Conservation (phyloP, 345 rosid species). For the Luvunga scandens region DNA sequence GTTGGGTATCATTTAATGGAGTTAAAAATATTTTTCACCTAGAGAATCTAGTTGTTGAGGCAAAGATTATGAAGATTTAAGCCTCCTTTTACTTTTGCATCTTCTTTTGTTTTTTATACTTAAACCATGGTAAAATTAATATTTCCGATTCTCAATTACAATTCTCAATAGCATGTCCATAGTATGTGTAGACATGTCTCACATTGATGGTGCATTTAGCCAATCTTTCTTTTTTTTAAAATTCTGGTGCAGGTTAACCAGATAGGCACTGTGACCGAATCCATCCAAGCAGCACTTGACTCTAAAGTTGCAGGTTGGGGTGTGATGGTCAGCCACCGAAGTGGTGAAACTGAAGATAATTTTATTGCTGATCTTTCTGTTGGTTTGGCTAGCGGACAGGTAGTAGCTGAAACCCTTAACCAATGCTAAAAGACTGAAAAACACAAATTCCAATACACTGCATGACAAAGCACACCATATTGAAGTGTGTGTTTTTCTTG, state of each 20-base stretch:
- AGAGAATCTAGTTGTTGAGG: neutral
- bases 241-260: constrained; percentile 75
- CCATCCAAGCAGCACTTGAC: constrained; percentile 92
- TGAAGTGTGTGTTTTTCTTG: too few species aligned
- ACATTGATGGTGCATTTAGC: neutral
- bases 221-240: neutral
- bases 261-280: constrained; percentile 94
- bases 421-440: neutral
- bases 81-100: neutral
- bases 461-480: too few species aligned
- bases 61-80: neutral
- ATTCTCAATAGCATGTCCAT: too few species aligned
- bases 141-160: neutral
- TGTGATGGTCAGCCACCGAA: constrained; percentile 95
- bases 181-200: neutral
- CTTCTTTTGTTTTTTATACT: neutral
- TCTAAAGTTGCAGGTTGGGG: constrained; percentile 99
- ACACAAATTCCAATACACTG: too few species aligned
- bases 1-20: neutral
- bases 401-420: constrained; percentile 22
- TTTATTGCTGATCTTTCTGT: constrained; percentile 96
- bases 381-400: constrained; percentile 98
- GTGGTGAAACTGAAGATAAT: constrained; percentile 98
- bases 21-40: neutral
- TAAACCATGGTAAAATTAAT: neutral